A percentile compares a stretch with the other conserved stretches of the same genome.
phyloP scores from a whole-genome alignment of 2,329 filamentous ascomycete species.

The Arthrobotrys entomopaga region DNA sequence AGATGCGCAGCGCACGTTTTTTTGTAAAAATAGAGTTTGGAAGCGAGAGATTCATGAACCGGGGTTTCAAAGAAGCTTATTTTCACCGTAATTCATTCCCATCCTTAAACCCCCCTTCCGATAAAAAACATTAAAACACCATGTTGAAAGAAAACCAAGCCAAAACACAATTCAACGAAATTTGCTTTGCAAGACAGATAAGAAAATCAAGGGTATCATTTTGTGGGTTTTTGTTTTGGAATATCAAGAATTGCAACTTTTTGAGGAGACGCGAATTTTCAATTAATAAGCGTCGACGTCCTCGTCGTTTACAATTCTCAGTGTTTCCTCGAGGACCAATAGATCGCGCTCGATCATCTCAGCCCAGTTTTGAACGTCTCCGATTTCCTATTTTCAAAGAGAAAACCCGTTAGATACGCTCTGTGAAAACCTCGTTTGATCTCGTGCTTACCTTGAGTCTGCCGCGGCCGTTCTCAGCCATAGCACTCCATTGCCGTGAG shows the following conservation, averaged over 20 bases:
- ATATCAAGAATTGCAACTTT: slow-evolving; percentile 3
- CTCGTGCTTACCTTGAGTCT: slow-evolving; percentile 70
- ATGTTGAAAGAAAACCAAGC: not conserved
- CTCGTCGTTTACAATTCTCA: slow-evolving; percentile 67
- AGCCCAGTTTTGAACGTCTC: slow-evolving; percentile 86
- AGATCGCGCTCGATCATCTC: slow-evolving; percentile 80
- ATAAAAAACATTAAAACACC: slow-evolving; percentile 7
- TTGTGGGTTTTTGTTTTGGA: slow-evolving; percentile 9
- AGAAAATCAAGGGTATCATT: slow-evolving; percentile 25
- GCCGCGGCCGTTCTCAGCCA: slow-evolving; percentile 72
- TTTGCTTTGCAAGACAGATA: slow-evolving; percentile 14
- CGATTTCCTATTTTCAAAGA: slow-evolving; percentile 68
- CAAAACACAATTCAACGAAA: slow-evolving; percentile 7
- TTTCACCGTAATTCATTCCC: slow-evolving; percentile 29
- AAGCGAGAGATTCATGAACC: slow-evolving; percentile 33
- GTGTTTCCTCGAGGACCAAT: slow-evolving; percentile 72
- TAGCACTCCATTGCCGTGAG: slow-evolving; percentile 72
- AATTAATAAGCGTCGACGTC: slow-evolving; percentile 57
- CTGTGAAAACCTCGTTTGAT: not conserved
- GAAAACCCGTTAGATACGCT: slow-evolving; percentile 14
- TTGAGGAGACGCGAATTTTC: slow-evolving; percentile 5
- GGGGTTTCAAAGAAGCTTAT: slow-evolving; percentile 41
- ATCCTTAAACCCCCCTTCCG: slow-evolving; percentile 1
- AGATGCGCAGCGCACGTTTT: slow-evolving; percentile 10
- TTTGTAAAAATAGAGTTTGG: not conserved